Base-by-base conservation (phyloP, 805 yeast species). In the Candida silvatica region DNA sequence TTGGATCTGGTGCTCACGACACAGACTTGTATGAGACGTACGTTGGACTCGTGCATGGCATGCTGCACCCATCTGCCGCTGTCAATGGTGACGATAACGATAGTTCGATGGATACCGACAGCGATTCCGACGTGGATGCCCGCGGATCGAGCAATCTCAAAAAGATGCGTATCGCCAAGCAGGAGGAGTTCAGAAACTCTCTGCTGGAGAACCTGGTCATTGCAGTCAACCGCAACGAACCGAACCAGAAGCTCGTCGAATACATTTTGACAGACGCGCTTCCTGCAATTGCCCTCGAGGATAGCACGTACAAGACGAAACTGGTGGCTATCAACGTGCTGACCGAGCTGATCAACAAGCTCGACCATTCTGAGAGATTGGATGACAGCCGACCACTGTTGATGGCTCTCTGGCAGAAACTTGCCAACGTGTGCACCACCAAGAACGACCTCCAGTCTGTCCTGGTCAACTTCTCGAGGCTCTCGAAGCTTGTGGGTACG, bases 401-500 rank as follows among this genome's bases (percentile, higher is more conserved):
- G 12, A 17, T 7, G 14, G 28, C 26, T 6, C 18, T 32, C 5
- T 51, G 52, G 48, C 25, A 24, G 2, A 20, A 29, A 1, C 32
- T 48, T 2, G 31, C 48, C 5, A 32, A 31, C 2, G 20, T 36
- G 4, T 45, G 51, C 30, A 34, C 47, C 3, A 31, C 44, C 9
- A 35, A 39, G n/a, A 51, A 45, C 18, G 48, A 51, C 17, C 36
- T 56, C 26, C 90, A 81, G 47, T 71, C 67, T 40, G 83, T 79
- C 3, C 66, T 78, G 36, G 52, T 80, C 16, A 74, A 73, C 20
- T 67, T 61, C 35, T 57, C 54, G 5, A 49, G 59, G 25, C 17
- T 45, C 4, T 43, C 52, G 1, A 39, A 39, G n/a, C 18, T 38
- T n/a, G 20, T 51, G 4, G 23, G 29, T 14, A 12, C n/a, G 4